Evolutionary conservation across 163 green algal species (phyloP).

Genomic region (Scenedesmus sp.): DNA sequence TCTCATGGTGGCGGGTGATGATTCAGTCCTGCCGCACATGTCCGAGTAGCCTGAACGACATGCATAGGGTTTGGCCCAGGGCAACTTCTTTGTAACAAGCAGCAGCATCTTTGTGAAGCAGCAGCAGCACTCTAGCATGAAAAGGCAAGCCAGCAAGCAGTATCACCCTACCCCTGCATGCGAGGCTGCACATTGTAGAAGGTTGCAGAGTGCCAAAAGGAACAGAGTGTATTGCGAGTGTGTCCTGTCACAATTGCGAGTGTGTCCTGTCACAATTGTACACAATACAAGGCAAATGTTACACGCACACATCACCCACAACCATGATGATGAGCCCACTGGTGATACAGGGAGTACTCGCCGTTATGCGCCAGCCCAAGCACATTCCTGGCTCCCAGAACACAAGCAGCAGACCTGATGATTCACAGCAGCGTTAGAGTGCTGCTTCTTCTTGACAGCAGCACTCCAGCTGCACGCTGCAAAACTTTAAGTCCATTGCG

Average conservation of each 20-base stretch:
- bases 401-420: neutral
- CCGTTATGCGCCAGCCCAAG: neutral
- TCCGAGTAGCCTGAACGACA: neutral
- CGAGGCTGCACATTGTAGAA: too few species aligned
- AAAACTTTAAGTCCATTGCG: neutral
- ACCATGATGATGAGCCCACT: neutral
- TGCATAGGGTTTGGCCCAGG: conserved; percentile 7
- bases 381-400: neutral
- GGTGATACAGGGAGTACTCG: neutral
- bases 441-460: too few species aligned
- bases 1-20: neutral
- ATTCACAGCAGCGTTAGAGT: too few species aligned
- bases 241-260: too few species aligned
- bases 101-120: too few species aligned
- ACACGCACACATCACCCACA: neutral
- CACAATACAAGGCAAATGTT: neutral
- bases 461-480: neutral
- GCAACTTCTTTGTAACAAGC: too few species aligned
- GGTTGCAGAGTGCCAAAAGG: too few species aligned
- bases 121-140: too few species aligned
- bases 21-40: neutral
- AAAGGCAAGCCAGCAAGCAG: too few species aligned
- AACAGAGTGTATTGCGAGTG: too few species aligned
- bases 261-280: too few species aligned
- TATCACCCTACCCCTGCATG: too few species aligned